A percentile compares a stretch with the other conserved stretches of the same genome.
phyloP scores from a whole-genome alignment of 140 eudicot genomes.

The Bidens hawaiensis region DNA sequence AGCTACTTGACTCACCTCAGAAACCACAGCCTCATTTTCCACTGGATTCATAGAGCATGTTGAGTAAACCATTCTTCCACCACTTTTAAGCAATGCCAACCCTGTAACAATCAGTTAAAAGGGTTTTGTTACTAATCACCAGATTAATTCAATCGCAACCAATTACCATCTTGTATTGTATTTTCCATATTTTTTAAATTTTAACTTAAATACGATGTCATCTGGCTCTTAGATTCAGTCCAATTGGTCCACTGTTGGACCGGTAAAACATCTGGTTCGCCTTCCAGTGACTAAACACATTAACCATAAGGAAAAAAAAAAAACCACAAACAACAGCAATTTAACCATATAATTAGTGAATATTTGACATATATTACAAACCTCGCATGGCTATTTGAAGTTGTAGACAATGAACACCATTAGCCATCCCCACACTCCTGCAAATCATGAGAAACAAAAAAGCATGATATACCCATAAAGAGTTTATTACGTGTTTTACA shows the following conservation, averaged over 20 bases:
- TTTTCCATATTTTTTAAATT: too few species aligned
- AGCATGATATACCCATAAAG: not conserved
- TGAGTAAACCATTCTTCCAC: constrained; percentile 97
- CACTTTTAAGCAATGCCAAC: constrained; percentile 83
- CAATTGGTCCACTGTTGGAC: too few species aligned
- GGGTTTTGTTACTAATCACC: not conserved
- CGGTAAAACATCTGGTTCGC: too few species aligned
- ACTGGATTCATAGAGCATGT: constrained; percentile 99
- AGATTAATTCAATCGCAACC: not conserved
- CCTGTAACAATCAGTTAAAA: constrained; percentile 46
- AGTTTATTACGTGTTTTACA: not conserved
- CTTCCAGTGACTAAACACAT: too few species aligned
- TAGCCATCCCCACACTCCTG: constrained; percentile 93
- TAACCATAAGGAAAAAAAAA: not conserved
- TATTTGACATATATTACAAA: constrained; percentile 16
- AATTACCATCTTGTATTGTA: too few species aligned
- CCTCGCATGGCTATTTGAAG: constrained; percentile 98
- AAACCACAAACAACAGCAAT: not conserved
- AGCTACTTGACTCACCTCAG: constrained; percentile 62
- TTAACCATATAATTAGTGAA: not conserved
- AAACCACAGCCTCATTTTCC: constrained; percentile 98
- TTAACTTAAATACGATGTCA: too few species aligned
- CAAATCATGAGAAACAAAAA: constrained; percentile 15
- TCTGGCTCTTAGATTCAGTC: too few species aligned
- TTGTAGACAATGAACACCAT: constrained; percentile 90